Evolutionary conservation across 1,139 yeast genomes (phyloP), one percentile per base, ranked within the genome.

Genomic region (Pichia sp.): DNA sequence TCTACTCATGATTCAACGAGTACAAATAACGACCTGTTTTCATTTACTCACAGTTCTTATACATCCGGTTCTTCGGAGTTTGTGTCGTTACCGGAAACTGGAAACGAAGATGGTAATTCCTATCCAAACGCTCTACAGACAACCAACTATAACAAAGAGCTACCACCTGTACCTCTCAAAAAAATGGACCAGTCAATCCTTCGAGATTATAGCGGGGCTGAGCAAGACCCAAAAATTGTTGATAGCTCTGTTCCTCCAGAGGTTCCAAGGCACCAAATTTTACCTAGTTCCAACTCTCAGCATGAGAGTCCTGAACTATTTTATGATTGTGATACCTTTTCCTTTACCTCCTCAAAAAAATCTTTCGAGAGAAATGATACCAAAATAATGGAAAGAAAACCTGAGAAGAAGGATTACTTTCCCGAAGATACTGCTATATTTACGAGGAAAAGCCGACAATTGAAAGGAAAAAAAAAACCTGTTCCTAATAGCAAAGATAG

Each of bases 351-450:
- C 13, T 36, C 55, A 29, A 29, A 45, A 13, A 1, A 26, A 4
- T 29, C 43, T 15, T 19, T 32, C 16, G 34, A n/a, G 13, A 45
- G 29, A 29, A 15, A n/a, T 45, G 40, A 16, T n/a, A 43, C 8
- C 15, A 26, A 7, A 10, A 10, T 11, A 44, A 3, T 15, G 8
- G 45, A 11, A 8, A 26, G 5, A n/a, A 36, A 13, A 13, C 26
- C 8, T 6, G 23, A 19, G 10, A 50, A 52, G 32, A 45, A 45
- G 36, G 36, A 59, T 26, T 49, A 55, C 31, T 52, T 60, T 43
- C 64, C 64, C 1, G 43, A 59, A 34, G 66, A 63, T 50, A 62
- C 66, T 0, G 53, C 59, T 1, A 50, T 61, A 0, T 63, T 61
- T 34, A 63, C 67, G 10, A 57, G 64, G 49, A 58, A 56, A 4